Percentiles rank a stretch among this genome's conserved stretches.
Evolutionary conservation across 768 basidiomycete species (phyloP).

Genomic region (Hericium coralloides): DNA sequence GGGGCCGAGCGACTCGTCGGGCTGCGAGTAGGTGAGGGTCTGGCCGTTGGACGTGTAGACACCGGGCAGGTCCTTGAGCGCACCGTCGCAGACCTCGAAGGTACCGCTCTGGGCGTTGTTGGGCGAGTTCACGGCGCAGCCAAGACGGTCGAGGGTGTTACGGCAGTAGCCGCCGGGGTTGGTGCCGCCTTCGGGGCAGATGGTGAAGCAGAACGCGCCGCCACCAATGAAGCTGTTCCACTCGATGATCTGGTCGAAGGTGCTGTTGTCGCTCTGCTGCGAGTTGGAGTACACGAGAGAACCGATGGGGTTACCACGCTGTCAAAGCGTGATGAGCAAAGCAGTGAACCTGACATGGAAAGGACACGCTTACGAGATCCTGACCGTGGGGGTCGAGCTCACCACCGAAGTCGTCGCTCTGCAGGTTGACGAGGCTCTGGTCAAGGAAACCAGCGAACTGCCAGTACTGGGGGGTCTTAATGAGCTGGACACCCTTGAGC

Average conservation of each 20-base stretch:
- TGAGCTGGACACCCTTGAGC: conserved; percentile 54
- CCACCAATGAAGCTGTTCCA: conserved; percentile 77
- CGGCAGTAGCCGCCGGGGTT: conserved; percentile 50
- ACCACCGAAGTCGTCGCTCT: conserved; percentile 52
- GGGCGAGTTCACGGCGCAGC: conserved; percentile 67
- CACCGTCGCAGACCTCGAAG: conserved; percentile 60
- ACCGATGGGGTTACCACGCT: conserved; percentile 80
- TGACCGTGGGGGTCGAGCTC: conserved; percentile 75
- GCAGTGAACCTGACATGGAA: background rate
- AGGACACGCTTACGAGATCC: conserved; percentile 36
- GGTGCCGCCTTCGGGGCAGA: conserved; percentile 47
- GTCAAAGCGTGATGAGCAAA: background rate
- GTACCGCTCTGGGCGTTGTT: conserved; percentile 45
- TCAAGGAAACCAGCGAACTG: conserved; percentile 57
- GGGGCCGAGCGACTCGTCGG: conserved; percentile 37
- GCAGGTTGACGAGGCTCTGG: conserved; percentile 49
- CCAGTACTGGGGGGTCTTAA: conserved; percentile 49
- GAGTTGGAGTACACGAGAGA: conserved; percentile 57
- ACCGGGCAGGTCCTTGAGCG: conserved; percentile 56
- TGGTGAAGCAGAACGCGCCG: conserved; percentile 58
- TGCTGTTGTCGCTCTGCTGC: conserved; percentile 35
- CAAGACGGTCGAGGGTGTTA: conserved; percentile 69
- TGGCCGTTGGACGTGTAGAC: conserved; percentile 33
- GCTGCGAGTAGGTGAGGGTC: conserved; percentile 37
- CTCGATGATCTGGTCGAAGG: conserved; percentile 47